Evolutionary conservation across 2,329 filamentous ascomycete species (phyloP).

Genomic region (Sporothrix dimorphospora): DNA sequence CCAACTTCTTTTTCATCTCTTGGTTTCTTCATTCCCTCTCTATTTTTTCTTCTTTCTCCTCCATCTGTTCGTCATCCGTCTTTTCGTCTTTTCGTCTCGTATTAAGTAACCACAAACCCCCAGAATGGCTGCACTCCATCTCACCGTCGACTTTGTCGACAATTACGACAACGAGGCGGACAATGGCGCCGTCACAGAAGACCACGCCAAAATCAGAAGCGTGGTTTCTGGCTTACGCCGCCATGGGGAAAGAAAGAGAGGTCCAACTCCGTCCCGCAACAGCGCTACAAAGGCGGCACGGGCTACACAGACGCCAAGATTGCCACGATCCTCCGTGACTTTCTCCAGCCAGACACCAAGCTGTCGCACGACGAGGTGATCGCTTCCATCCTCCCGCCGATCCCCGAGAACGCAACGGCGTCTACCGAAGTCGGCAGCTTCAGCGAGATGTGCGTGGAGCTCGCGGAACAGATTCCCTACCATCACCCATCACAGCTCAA

Average conservation of each 20-base stretch:
- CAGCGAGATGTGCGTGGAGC: conserved; percentile 8
- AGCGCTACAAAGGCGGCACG: background rate
- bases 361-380: background rate
- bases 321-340: background rate
- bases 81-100: background rate
- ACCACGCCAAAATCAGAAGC: background rate
- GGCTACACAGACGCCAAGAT: conserved; percentile 6
- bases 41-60: background rate
- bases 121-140: conserved; percentile 14
- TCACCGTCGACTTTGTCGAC: conserved; percentile 1
- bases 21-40: background rate
- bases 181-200: background rate
- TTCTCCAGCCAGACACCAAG: conserved; percentile 20
- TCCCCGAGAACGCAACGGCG: background rate
- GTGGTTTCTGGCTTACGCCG: background rate
- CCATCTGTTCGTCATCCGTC: background rate
- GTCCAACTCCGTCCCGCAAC: no score
- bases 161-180: conserved; percentile 7
- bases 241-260: conserved; percentile 2
- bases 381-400: background rate
- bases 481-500: conserved; percentile 21
- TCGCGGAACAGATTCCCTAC: conserved; percentile 23
- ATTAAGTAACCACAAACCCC: background rate
- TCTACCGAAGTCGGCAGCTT: background rate
- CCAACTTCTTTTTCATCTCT: background rate